Base-by-base conservation (phyloP, 1,284 basidiomycete genomes). In the Calocybe gambosa region DNA sequence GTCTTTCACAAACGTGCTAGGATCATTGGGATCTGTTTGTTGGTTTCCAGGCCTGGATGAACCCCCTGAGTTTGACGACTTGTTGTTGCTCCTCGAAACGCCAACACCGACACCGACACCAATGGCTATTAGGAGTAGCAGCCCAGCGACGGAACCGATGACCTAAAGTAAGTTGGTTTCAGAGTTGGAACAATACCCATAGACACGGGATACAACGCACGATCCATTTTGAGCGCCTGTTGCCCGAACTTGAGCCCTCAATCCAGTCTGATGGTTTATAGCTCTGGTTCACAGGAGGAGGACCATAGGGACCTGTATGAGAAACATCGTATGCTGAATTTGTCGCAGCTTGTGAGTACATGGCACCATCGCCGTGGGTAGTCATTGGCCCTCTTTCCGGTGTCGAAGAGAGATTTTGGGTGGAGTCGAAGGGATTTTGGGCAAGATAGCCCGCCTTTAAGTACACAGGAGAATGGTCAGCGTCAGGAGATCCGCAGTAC, bases 1-100 rank as follows among this genome's bases (percentile, higher is more conserved):
- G 60, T 89, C 77, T 61, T 79, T 80, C n/a, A 57, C 54, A 55
- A 87, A 88, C n/a, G 67, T 65, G 55, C 75, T 80, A 0, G 82
- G 78, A 59, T 84, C 78, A 51, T 65, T 69, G n/a, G 71, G 67
- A 48, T 77, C 62, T 20, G 49, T 51, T 41, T 55, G 54, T 26
- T 26, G 15, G 36, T 38, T 13, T n/a, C n/a, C n/a, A n/a, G n/a
- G n/a, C n/a, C n/a, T n/a, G n/a, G n/a, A n/a, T n/a, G n/a, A n/a
- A 48, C 49, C 3, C 9, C 9, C 15, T 40, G 41, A 9, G 42
- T 35, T 16, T 28, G 25, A 26, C 50, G 49, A 41, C 39, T 42
- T 25, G 5, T 16, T 55, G 35, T 55, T 45, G 31, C 67, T 69
- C 44, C 71, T 72, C n/a, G 77, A 68, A 2, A 82, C 69, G 21